Evolutionary conservation across 257 asterid genomes (phyloP).

Genomic region (Solanum gracilifrons): DNA sequence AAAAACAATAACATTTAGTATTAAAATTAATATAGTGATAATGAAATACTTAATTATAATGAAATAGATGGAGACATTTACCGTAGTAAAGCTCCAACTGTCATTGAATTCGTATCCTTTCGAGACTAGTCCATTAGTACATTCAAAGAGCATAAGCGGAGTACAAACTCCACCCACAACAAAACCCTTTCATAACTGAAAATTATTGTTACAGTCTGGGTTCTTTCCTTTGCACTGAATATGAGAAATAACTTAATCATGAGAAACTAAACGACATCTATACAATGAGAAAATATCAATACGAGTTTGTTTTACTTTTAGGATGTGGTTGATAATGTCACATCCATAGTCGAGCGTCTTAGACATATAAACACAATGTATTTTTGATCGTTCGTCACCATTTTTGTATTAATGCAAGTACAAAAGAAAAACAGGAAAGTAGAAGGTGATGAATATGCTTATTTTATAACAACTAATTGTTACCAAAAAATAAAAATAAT

Average conservation of each 20-base stretch:
- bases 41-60: neutral
- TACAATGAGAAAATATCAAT: neutral
- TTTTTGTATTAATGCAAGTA: no score
- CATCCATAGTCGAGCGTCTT: neutral
- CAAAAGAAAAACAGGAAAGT: neutral
- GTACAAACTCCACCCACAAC: neutral
- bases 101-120: neutral
- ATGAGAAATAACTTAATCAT: neutral
- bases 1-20: neutral
- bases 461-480: neutral
- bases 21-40: neutral
- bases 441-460: neutral
- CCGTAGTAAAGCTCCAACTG: neutral
- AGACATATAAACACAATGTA: neutral
- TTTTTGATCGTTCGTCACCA: neutral
- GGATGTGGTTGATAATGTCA: neutral
- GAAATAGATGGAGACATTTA: neutral
- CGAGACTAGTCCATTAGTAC: neutral
- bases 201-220: no score
- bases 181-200: neutral
- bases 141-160: neutral
- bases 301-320: neutral
- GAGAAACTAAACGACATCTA: neutral
- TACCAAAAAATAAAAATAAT: neutral
- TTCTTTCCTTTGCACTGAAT: neutral